Evolutionary conservation across 2,329 filamentous ascomycete genomes (phyloP).

Genomic region (Colletotrichum sp.): DNA sequence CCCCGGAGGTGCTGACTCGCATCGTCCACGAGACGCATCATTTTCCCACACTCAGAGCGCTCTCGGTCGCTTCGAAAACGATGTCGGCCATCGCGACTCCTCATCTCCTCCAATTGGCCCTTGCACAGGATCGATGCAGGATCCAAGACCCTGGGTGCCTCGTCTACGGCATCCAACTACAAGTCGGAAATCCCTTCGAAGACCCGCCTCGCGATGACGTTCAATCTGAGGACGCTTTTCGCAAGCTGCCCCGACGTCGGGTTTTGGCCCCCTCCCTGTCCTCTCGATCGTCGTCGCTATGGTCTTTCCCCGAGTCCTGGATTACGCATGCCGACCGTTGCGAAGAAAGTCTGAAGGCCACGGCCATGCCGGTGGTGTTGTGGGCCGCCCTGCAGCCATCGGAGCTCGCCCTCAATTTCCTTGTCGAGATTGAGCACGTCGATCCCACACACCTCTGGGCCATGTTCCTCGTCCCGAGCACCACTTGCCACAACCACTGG

Average conservation of each 20-base stretch:
- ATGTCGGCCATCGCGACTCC: background rate
- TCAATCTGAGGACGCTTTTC: background rate
- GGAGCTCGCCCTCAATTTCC: background rate
- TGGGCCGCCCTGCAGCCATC: background rate
- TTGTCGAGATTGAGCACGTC: background rate
- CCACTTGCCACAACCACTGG: background rate
- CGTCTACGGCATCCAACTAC: background rate
- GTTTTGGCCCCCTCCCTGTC: fast-evolving
- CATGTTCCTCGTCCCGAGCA: background rate
- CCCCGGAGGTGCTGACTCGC: background rate
- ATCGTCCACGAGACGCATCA: background rate
- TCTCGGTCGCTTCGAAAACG: background rate
- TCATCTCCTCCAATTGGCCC: background rate
- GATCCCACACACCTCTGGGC: background rate
- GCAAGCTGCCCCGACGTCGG: background rate
- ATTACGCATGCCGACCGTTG: background rate
- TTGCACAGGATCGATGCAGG: background rate
- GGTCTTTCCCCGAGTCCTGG: background rate
- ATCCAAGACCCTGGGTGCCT: background rate
- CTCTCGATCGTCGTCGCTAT: background rate
- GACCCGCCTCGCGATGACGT: background rate
- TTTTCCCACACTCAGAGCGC: background rate
- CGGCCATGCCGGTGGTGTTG: background rate
- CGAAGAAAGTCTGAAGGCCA: background rate
- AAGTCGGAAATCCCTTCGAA: fast-evolving